A percentile compares a stretch with the other conserved stretches of the same genome.
Evolutionary conservation across 108 stramenopile species (phyloP).

Genomic region (Fistulifera solaris): DNA sequence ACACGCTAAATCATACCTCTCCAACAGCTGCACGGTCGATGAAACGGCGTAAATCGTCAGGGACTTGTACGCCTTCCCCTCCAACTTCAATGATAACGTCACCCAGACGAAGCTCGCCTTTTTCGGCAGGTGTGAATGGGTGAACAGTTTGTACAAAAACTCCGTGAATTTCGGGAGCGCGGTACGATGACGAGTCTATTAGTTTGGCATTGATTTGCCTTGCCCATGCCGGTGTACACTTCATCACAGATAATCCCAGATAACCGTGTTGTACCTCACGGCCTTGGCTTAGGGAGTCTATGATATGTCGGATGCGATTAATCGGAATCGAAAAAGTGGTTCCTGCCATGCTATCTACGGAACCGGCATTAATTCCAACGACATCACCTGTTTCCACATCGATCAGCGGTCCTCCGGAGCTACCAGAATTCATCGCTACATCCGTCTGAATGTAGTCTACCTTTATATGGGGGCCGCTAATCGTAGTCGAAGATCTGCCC

Average conservation of each 20-base stretch:
- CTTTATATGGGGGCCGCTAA: slow-evolving; percentile 77
- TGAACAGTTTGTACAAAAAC: slow-evolving; percentile 70
- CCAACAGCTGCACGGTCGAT: slow-evolving; percentile 67
- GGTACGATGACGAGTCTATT: slow-evolving; percentile 3
- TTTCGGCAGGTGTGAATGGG: slow-evolving; percentile 60
- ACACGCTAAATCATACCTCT: no score
- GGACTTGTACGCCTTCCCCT: slow-evolving; percentile 35
- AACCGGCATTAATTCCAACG: slow-evolving; percentile 84
- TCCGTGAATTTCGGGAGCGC: slow-evolving; percentile 56
- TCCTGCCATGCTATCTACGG: slow-evolving; percentile 83
- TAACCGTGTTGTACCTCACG: slow-evolving; percentile 73
- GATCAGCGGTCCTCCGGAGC: slow-evolving; percentile 70
- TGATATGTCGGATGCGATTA: slow-evolving; percentile 64
- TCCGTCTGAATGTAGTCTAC: slow-evolving; percentile 87
- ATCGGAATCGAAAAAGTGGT: slow-evolving; percentile 86
- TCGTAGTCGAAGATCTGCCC: slow-evolving; percentile 70
- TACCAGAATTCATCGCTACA: slow-evolving; percentile 79
- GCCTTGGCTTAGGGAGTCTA: slow-evolving; percentile 55
- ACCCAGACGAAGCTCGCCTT: slow-evolving; percentile 52
- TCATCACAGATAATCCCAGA: slow-evolving; percentile 46
- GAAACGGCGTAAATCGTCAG: slow-evolving; percentile 61
- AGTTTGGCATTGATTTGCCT: slow-evolving; percentile 41
- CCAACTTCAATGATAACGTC: slow-evolving; percentile 74
- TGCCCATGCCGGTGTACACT: slow-evolving; percentile 62
- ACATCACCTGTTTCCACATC: slow-evolving; percentile 76